Evolutionary conservation across 257 asterid species (phyloP), one percentile per base, ranked within the genome.

Genomic region (Cordia subcordata): DNA sequence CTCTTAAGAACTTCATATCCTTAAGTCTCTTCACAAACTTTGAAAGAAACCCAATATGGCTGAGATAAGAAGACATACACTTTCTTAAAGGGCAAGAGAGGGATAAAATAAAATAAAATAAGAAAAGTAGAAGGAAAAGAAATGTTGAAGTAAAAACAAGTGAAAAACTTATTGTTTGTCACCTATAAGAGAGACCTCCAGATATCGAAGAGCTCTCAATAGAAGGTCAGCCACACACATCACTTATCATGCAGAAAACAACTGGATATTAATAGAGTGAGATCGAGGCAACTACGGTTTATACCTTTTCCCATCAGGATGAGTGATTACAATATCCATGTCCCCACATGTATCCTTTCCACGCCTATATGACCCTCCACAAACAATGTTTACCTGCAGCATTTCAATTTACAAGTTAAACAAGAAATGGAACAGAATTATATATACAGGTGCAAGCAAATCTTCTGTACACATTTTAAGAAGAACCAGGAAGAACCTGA

Each of bases 341-440:
- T 92, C 99, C 72, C 99, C 99, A 74, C 99, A 88, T 58, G 96
- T 68, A 61, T 90, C 76, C 74, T 86, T 88, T 70, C 99, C 99
- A 53, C 99, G 96, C 69, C 97, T 83, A 57, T 79, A 92, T 61
- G 97, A 92, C 72, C 97, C 99, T 72, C 99, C 97, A 70, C 99
- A 92, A 58, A 88, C 69, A 69, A 92, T 68, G 54, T 37, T 65
- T 44, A 80, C 94, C 99, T 92, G 75, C 61, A 68, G 51, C 71
- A 71, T 18, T 49, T 55, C 45, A 45, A 39, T 53, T 55, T 60
- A 33, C 40, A 39, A 22, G 58, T 55, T 68, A 22, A n/a, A 61
- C 39, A 66, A 63, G 13, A 69, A 71, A 50, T 27, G 59, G 35
- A 60, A 40, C 47, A 37, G 49, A 35, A 42, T 21, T 27, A 64